phyloP scores from a whole-genome alignment of 2,329 filamentous ascomycete genomes.

The Fusarium sp. region DNA sequence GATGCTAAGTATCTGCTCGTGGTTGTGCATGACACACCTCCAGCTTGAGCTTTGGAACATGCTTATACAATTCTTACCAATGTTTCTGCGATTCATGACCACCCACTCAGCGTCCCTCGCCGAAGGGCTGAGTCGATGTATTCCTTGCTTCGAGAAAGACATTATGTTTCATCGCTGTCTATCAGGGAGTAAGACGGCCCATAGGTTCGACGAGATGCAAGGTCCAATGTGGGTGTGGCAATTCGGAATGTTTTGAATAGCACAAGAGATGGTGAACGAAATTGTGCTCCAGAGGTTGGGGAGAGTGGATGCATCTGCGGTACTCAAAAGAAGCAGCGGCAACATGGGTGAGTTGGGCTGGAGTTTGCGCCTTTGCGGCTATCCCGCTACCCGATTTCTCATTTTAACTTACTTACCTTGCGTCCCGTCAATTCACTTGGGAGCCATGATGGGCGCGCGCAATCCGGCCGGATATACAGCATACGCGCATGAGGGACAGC shows the following conservation, averaged over 20 bases:
- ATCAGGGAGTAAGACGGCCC: slow-evolving; percentile 21
- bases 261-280: slow-evolving; percentile 23
- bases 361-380: slow-evolving; percentile 35
- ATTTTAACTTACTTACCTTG: slow-evolving; percentile 21
- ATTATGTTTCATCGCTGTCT: slow-evolving; percentile 23
- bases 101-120: slow-evolving; percentile 24
- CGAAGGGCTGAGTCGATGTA: slow-evolving; percentile 16
- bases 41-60: slow-evolving; percentile 61
- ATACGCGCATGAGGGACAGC: slow-evolving; percentile 27
- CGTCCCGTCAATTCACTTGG: slow-evolving; percentile 16
- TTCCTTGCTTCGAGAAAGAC: slow-evolving; percentile 13
- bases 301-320: slow-evolving; percentile 9
- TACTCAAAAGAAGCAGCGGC: slow-evolving; percentile 9
- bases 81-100: slow-evolving; percentile 25
- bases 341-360: slow-evolving; percentile 30
- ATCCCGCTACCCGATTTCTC: slow-evolving; percentile 29
- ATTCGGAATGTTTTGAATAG: slow-evolving; percentile 23
- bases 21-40: slow-evolving; percentile 84
- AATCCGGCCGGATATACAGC: slow-evolving; percentile 28
- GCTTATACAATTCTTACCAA: slow-evolving; percentile 31
- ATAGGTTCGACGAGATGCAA: slow-evolving; percentile 24
- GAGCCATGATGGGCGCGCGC: slow-evolving; percentile 18
- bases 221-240: slow-evolving; percentile 27
- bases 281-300: slow-evolving; percentile 20
- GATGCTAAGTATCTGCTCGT: slow-evolving; percentile 83